Evolutionary conservation across 2,329 filamentous ascomycete species (phyloP), one percentile per base, ranked within the genome.

Genomic region (Cercospora janseana): DNA sequence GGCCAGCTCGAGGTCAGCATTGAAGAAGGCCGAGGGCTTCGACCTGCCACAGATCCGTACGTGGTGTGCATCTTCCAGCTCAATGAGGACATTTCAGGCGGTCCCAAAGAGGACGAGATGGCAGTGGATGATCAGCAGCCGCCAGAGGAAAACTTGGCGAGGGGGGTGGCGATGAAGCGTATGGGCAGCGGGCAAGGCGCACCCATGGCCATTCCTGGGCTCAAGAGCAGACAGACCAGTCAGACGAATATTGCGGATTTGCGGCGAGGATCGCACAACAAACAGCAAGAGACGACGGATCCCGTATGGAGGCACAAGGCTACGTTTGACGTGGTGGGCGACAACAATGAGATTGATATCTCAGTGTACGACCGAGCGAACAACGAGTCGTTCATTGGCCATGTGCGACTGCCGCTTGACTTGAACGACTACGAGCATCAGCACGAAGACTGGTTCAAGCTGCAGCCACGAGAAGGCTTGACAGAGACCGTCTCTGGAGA

Each of bases 221-320:
- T 97, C 89, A 85, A 86, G 63, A 97, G 91, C 69, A 85, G 93
- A 48, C 93, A 97, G 68, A 97, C 92, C 72, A 97, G 92, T 73
- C 91, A 92, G 72, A 95, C 91, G 49, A 95, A 92, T 64, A 76
- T 86, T 57, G 79, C 80, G 27, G 88, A 95, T 60, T 62, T 76
- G 74, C 54, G 75, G 23, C 47, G 61, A 48, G 62, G 62, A 16
- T 56, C 57, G 13, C 54, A 77, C 55, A 78, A 81, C 54, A 73
- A 77, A 60, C 83, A 83, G 60, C 80, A 82, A 46, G 77, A 81
- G 48, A 76, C 91, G 53, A 92, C 89, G 6, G 87, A 88, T 67
- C 92, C 93, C 0, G 88, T 88, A 63, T 98, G 93, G 93, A 89
- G 95, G 69, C 92, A 95, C 46, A 89, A 95, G 66, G 91, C 92